Evolutionary conservation across 495 filamentous ascomycete species (phyloP), one percentile per base, ranked within the genome.

Genomic region (Penicillium maclennaniae): DNA sequence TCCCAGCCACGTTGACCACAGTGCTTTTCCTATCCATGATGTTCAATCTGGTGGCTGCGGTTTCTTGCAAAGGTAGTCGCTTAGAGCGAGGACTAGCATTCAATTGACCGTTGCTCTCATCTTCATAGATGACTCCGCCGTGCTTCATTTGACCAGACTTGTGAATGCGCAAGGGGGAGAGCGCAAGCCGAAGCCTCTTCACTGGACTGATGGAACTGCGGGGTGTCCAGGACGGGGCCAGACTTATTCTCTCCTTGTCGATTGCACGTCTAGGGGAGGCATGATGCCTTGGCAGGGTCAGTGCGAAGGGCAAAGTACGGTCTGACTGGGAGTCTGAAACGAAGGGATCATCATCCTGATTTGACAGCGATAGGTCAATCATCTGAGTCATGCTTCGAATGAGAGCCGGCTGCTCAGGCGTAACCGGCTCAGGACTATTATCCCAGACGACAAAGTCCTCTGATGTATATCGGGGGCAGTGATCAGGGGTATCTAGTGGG

Each of bases 121-220:
- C 38, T 40, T 40, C 38, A 19, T 16, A 17, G 38, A 19, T 20
- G 19, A 37, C 45, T 2, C 39, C 42, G 20, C 44, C 42, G 12
- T 55, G 9, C 34, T 70, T 73, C 7, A 12, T 14, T 14, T 12
- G 31, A 14, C 9, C 8, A 34, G 10, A 12, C 14, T 34, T 34
- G 1, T 54, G 53, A 19, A 69, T 55, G 1, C 56, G 55, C 7
- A 73, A 52, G 1, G 70, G 70, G 26, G 65, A 56, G 4, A 68
- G 70, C 31, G 61, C 48, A 6, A 71, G 51, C 4, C 9, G 12
- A 19, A 51, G 7, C 0, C n/a, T 53, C 34, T 45, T 49, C 15
- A 47, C 8, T 1, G 31, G 36, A 6, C 47, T 43, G 21, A 43
- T 20, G 9, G 9, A 38, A 15, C 53, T 19, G 6, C 1, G 10